A percentile compares a stretch with the other conserved stretches of the same genome.
phyloP scores from a whole-genome alignment of 768 basidiomycete species.

The Kwoniella botswanensis region DNA sequence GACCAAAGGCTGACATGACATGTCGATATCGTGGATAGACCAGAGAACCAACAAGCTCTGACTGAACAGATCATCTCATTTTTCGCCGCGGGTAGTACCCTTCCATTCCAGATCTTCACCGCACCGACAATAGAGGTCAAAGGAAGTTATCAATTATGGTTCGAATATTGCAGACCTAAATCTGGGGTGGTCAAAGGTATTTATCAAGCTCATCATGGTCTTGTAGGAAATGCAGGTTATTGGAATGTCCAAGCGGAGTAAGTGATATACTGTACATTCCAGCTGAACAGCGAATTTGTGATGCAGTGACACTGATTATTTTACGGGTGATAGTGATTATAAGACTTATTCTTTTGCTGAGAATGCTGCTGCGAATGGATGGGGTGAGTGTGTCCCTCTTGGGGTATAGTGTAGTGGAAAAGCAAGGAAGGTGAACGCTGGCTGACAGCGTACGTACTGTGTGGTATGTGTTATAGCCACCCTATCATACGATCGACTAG shows the following conservation, averaged over 20 bases:
- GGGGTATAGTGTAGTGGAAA: no score
- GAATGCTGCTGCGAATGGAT: slow-evolving; percentile 34
- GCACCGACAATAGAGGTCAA: slow-evolving; percentile 27
- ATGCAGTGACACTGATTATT: no score
- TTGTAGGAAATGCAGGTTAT: slow-evolving; percentile 5
- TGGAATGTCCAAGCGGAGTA: slow-evolving; percentile 28
- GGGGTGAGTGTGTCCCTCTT: slow-evolving; percentile 1
- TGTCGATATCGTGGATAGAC: slow-evolving; percentile 3
- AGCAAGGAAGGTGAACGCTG: no score
- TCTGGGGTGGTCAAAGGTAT: slow-evolving; percentile 24
- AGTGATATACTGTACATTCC: not conserved
- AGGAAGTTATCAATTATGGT: slow-evolving; percentile 37
- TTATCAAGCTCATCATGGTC: slow-evolving; percentile 31
- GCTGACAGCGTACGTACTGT: not conserved
- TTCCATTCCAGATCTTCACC: slow-evolving; percentile 21
- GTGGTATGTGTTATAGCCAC: slow-evolving; percentile 21
- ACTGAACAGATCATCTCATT: slow-evolving; percentile 17
- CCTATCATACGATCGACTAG: slow-evolving; percentile 47
- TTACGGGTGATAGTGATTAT: slow-evolving; percentile 1
- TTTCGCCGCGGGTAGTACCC: slow-evolving; percentile 25
- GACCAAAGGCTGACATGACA: not conserved
- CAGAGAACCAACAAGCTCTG: slow-evolving; percentile 37
- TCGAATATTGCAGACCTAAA: slow-evolving; percentile 43
- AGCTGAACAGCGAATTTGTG: no score
- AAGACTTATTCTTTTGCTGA: slow-evolving; percentile 42